Evolutionary conservation across 2,329 filamentous ascomycete species (phyloP), one percentile per base, ranked within the genome.

Genomic region (Metarhizium anisopliae): DNA sequence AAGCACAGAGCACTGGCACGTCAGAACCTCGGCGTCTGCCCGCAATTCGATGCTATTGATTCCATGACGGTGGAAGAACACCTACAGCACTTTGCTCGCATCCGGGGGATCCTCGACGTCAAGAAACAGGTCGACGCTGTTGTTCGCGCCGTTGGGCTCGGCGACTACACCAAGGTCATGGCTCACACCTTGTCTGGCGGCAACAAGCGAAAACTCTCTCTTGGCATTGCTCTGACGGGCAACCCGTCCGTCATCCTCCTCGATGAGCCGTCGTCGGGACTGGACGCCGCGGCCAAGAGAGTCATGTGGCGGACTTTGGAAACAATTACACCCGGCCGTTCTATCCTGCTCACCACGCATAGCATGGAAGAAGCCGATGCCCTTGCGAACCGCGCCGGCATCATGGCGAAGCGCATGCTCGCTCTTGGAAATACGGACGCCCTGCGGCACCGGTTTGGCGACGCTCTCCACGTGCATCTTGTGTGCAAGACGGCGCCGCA

Each of bases 291-390:
- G 0, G 87, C 90, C 0, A 96, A 96, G 70, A 82, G 93, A 47
- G 81, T 95, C 61, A 95, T 97, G 89, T 96, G 93, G 93, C 83
- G 83, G 56, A 95, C 91, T 0, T 77, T 96, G 1, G 82, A 83
- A 4, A 79, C 84, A 1, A 85, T 92, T 3, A 85, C 86, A 0
- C 81, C 84, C 0, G 90, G 90, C 0, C 82, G 92, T 16, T 89
- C 86, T 0, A 82, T 96, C 16, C 77, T 97, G 2, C 79, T 97
- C 18, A 96, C 93, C 0, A 96, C 93, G 0, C 93, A 97, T 69
- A 89, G 84, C 51, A 96, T 96, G 91, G 92, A 96, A 68, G 93
- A 96, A 72, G 92, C 92, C 0, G 90, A 95, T 65, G 91, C 91
- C 1, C 77, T 97, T 2, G 92, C 92, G 0, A 84, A 83, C 35